phyloP scores from a whole-genome alignment of 306 rosid species.

The Luffa aegyptiaca region DNA sequence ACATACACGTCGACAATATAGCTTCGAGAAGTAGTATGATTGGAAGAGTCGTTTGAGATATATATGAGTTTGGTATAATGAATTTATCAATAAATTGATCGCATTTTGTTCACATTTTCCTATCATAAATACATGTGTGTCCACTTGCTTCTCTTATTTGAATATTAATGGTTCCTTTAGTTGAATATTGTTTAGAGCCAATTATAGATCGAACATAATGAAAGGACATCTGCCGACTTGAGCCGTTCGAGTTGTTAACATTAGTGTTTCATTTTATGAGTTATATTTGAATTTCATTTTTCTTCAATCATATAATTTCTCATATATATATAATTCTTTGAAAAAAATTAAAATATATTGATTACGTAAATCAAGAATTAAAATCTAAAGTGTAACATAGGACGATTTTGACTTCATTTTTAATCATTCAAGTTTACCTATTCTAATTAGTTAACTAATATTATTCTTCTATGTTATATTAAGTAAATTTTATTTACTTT shows the following conservation, averaged over 20 bases:
- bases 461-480: no score
- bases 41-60: background rate
- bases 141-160: background rate
- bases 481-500: no score
- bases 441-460: no score
- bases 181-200: background rate
- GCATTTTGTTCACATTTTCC: background rate
- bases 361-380: no score
- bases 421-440: background rate
- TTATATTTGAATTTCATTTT: no score
- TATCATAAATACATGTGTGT: background rate
- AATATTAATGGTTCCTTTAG: background rate
- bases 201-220: background rate
- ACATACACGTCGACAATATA: background rate
- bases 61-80: background rate
- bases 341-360: no score
- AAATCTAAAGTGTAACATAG: no score
- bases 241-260: background rate
- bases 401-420: no score
- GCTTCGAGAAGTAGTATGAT: background rate
- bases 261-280: no score
- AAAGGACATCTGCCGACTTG: background rate
- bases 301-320: no score
- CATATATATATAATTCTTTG: background rate
- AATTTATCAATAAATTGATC: background rate